A percentile compares a stretch with the other conserved stretches of the same genome.
Conservation (phyloP, 2,329 filamentous ascomycete genomes). For the Fusarium sp. region DNA sequence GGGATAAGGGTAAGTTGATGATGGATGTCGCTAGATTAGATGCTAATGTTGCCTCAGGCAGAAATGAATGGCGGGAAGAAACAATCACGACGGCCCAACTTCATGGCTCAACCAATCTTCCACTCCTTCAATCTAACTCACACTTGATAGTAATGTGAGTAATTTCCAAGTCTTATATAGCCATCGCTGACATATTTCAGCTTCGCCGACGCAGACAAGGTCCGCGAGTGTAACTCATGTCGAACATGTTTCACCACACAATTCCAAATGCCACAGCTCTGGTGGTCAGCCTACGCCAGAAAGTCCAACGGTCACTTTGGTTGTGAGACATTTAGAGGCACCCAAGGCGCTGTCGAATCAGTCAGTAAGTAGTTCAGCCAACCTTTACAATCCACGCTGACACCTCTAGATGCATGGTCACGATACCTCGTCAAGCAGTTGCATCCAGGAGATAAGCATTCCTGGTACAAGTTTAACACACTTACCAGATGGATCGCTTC, state of each 20-base stretch:
- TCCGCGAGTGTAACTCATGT: conserved; percentile 48
- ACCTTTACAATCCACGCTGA: background rate
- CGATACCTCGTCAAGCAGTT: conserved; percentile 30
- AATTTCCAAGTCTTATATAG: accelerated
- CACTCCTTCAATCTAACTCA: conserved; percentile 6
- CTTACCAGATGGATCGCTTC: conserved; percentile 25
- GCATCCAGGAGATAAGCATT: background rate
- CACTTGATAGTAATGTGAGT: conserved; percentile 26
- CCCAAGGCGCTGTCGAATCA: background rate
- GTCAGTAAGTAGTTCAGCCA: background rate
- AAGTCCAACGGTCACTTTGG: conserved; percentile 57
- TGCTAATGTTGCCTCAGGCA: conserved; percentile 7
- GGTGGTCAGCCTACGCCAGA: conserved; percentile 51
- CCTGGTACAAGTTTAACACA: conserved; percentile 35
- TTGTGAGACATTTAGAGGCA: conserved; percentile 47
- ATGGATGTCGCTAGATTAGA: background rate
- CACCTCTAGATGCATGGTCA: conserved; percentile 21
- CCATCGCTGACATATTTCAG: conserved; percentile 16
- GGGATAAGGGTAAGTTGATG: conserved; percentile 23
- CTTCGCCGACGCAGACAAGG: conserved; percentile 46
- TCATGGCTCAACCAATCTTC: background rate
- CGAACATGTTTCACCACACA: conserved; percentile 35
- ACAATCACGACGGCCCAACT: conserved; percentile 1
- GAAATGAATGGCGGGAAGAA: background rate
- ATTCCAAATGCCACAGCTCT: conserved; percentile 40